Conservation (phyloP, 805 yeast genomes). For the Tetrapisispora namnaoensis region DNA sequence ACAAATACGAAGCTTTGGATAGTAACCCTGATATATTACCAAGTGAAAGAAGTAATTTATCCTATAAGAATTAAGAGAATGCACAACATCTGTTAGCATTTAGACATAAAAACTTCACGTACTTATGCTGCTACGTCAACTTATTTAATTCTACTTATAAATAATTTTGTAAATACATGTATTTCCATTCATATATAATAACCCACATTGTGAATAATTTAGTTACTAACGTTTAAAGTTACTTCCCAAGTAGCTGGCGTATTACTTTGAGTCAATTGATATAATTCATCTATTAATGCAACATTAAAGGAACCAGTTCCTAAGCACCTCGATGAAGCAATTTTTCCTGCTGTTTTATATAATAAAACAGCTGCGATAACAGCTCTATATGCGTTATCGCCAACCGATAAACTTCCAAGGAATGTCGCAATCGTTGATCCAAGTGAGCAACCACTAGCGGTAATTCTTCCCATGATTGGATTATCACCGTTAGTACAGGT, state of each 20-base stretch:
- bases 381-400: slow-evolving; percentile 33
- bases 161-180: slow-evolving; percentile 1
- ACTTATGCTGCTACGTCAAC: not conserved
- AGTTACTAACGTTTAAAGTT: slow-evolving; percentile 4
- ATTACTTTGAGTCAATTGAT: slow-evolving; percentile 17
- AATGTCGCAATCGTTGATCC: slow-evolving; percentile 62
- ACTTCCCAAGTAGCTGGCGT: slow-evolving; percentile 23
- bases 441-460: slow-evolving; percentile 78
- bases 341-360: slow-evolving; percentile 53
- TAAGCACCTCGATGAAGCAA: slow-evolving; percentile 34
- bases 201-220: slow-evolving; percentile 8
- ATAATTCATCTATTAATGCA: slow-evolving; percentile 23
- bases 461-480: slow-evolving; percentile 51
- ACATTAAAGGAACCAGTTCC: slow-evolving; percentile 32
- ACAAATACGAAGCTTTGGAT: slow-evolving; percentile 42
- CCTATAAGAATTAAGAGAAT: slow-evolving; percentile 35
- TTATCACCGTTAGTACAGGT: slow-evolving; percentile 46
- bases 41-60: slow-evolving; percentile 45
- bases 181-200: not conserved
- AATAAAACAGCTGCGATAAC: slow-evolving; percentile 44
- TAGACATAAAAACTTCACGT: too few species aligned
- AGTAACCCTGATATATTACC: slow-evolving; percentile 41
- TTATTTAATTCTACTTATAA: not conserved
- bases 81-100: not conserved
- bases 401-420: slow-evolving; percentile 36